Conservation (phyloP, 805 yeast genomes). For the Candida qinlingensis region DNA sequence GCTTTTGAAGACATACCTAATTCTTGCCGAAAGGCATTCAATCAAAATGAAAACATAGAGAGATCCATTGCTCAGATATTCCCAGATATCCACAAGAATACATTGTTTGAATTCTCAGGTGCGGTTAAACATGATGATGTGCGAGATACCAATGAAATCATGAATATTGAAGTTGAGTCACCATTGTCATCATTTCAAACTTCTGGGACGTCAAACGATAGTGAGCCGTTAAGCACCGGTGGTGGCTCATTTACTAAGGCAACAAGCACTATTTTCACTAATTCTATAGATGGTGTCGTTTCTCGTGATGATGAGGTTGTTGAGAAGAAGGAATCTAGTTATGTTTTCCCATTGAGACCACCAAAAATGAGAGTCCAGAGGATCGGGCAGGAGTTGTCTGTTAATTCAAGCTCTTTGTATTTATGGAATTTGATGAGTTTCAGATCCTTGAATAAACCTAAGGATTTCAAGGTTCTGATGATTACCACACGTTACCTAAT, state of each 20-base stretch:
- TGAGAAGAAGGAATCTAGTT: neutral
- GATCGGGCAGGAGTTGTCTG: slow-evolving; percentile 34
- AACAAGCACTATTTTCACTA: neutral
- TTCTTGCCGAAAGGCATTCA: neutral
- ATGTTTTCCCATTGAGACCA: slow-evolving; percentile 30
- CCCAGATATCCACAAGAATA: slow-evolving; percentile 21
- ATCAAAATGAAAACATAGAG: slow-evolving; percentile 16
- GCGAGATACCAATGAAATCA: neutral
- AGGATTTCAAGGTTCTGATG: slow-evolving; percentile 48
- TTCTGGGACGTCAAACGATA: too few species aligned
- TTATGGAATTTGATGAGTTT: slow-evolving; percentile 58
- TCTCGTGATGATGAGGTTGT: neutral
- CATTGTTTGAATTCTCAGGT: slow-evolving; percentile 19
- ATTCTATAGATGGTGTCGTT: neutral
- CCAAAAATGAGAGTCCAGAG: slow-evolving; percentile 33
- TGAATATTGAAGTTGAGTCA: slow-evolving; percentile 14
- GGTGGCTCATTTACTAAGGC: neutral
- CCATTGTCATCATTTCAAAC: slow-evolving; percentile 13
- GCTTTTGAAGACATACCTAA: slow-evolving; percentile 10
- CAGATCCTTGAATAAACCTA: slow-evolving; percentile 44
- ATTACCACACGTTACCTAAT: slow-evolving; percentile 30
- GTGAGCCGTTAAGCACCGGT: too few species aligned
- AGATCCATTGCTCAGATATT: slow-evolving; percentile 25
- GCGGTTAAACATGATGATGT: neutral
- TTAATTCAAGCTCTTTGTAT: slow-evolving; percentile 42